Evolutionary conservation across 345 rosid species (phyloP), one percentile per base, ranked within the genome.

Genomic region (Salix suchowensis): DNA sequence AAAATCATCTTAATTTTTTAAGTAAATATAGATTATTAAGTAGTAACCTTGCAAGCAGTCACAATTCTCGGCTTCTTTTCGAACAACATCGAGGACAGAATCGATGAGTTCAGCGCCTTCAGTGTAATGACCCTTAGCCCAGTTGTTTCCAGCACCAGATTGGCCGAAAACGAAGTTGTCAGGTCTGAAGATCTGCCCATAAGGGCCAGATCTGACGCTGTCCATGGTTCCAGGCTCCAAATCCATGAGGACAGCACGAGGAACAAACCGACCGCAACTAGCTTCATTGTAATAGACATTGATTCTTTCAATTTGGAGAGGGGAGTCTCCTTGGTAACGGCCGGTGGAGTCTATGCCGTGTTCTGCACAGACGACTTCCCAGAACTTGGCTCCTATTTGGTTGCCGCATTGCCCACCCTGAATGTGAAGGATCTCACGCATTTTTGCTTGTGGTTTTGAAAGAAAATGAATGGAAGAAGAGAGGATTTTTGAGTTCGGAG

Each of bases 221-320:
- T 79, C 82, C 82, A 79, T 79, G 16, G 82, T 79, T 19, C 82
- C 82, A 8, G 82, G 82, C 74, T 79, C 82, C 78, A 79, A 36
- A 79, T 79, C 82, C 82, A 79, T 75, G 65, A 79, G 82, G 21
- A 75, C 82, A n/a, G 78, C 78, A 13, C 82, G 78, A 19, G 82
- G 82, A 11, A 79, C 82, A 48, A 79, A 79, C 18, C 82, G 75
- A 4, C 82, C 82, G 9, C 82, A 71, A 15, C 82, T 70, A 8
- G 78, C 82, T 36, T 79, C 82, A 28, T 79, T 79, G 74, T 79
- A 79, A 21, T 79, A 79, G 37, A 79, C 82, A 40, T 79, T 79
- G 72, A 79, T 79, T 30, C 82, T 62, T 36, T 79, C 82, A 18
- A 79, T 75, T 36, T 79, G 82, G 60, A 75, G 75, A 15, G 75